Conservation (phyloP, 805 yeast genomes). For the Teunomyces gatunensis region DNA sequence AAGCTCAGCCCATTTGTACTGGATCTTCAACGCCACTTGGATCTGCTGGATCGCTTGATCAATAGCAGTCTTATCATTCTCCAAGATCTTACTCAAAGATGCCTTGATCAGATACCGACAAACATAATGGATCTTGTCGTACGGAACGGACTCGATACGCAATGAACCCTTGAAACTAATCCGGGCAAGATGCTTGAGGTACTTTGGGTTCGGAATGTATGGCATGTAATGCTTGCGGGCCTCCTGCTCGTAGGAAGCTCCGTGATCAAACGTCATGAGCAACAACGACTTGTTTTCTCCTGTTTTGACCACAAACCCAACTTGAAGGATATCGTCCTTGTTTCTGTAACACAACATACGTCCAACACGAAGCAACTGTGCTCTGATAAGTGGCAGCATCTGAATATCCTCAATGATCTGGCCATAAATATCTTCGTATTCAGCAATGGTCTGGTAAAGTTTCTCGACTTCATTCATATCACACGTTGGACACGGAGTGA, state of each 20-base stretch:
- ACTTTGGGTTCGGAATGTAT: conserved; percentile 33
- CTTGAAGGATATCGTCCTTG: conserved; percentile 33
- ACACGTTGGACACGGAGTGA: conserved; percentile 35
- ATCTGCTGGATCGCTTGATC: conserved; percentile 36
- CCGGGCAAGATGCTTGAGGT: conserved; percentile 28
- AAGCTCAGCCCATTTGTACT: conserved; percentile 43
- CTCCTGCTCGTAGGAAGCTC: conserved; percentile 26
- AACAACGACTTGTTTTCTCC: conserved; percentile 31
- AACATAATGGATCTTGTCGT: conserved; percentile 43
- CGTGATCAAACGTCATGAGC: conserved; percentile 47
- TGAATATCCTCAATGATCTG: conserved; percentile 48
- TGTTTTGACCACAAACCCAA: conserved; percentile 56
- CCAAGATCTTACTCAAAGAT: conserved; percentile 32
- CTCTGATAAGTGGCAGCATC: conserved; percentile 46
- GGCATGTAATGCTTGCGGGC: conserved; percentile 26
- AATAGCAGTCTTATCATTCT: conserved; percentile 35
- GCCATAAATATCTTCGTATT: conserved; percentile 44
- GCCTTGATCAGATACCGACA: conserved; percentile 35
- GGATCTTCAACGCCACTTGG: conserved; percentile 31
- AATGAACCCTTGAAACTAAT: conserved; percentile 35
- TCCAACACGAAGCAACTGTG: conserved; percentile 48
- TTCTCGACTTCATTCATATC: conserved; percentile 43
- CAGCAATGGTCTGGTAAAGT: conserved; percentile 43
- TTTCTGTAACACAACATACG: conserved; percentile 59
- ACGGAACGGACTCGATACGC: conserved; percentile 39